Conservation (phyloP, 371 early-diverging fungal species). For the Mucor plumbeus region DNA sequence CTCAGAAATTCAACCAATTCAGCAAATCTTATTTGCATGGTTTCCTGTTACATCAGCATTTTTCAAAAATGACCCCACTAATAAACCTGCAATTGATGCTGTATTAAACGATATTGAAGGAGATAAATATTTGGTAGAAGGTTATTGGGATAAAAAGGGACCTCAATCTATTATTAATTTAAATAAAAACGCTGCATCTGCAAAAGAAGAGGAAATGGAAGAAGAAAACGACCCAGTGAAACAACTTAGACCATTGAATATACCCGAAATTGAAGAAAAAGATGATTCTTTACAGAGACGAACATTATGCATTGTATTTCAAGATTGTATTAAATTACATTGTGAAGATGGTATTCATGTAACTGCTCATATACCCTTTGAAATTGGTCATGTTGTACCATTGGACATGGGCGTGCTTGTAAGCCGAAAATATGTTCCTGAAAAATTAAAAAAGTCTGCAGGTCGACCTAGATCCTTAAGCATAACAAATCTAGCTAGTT, state of each 20-base stretch:
- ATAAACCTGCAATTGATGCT: background rate
- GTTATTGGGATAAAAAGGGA: conserved; percentile 15
- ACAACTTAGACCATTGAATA: background rate
- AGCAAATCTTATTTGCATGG: conserved; percentile 55
- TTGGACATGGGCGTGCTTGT: conserved; percentile 25
- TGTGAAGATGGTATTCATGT: conserved; percentile 14
- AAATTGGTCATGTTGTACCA: conserved; percentile 22
- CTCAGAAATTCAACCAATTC: conserved; percentile 40
- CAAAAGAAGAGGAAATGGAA: conserved; percentile 17
- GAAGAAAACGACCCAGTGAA: background rate
- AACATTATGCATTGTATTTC: conserved; percentile 29
- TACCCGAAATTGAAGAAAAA: conserved; percentile 4
- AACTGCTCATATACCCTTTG: conserved; percentile 24
- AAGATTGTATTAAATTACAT: conserved; percentile 20
- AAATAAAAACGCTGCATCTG: background rate
- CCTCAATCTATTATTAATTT: conserved; percentile 17
- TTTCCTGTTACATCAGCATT: conserved; percentile 26
- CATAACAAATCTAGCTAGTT: background rate
- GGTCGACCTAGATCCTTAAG: background rate
- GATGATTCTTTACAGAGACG: conserved; percentile 3
- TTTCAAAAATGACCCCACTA: conserved; percentile 25
- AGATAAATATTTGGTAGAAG: conserved; percentile 8
- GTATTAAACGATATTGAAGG: conserved; percentile 5
- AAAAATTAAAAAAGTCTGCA: background rate
- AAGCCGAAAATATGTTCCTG: conserved; percentile 9